These are phyloP conservation scores for Tolypocladium endophyticum DNA, from an alignment of 2,329 filamentous ascomycete species.

Conservation along the genomic window DNA sequence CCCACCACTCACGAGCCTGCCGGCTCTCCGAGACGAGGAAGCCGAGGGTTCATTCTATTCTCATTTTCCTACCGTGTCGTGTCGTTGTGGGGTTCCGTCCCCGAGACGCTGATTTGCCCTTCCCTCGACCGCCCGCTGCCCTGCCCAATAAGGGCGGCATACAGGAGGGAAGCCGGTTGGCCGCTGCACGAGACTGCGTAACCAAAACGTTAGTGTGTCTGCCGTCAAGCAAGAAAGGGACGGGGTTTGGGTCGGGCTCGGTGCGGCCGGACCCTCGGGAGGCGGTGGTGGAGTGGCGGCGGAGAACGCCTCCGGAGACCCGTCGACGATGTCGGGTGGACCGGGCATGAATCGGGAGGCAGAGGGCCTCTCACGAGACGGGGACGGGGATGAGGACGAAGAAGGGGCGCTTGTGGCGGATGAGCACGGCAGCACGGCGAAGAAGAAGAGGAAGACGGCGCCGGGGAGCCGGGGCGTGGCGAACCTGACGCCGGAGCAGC, in stretches of 20 bases:
- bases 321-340: background rate
- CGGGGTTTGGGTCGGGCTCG: background rate
- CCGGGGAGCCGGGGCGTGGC: conserved; percentile 40
- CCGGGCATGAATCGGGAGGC: background rate
- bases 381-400: background rate
- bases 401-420: conserved; percentile 1
- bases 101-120: background rate
- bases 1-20: background rate
- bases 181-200: background rate
- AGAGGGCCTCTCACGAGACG: background rate
- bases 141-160: background rate
- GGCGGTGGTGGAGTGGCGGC: background rate
- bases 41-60: background rate
- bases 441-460: conserved; percentile 36
- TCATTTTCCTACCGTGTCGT: background rate
- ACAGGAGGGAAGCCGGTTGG: background rate
- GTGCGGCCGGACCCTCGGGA: background rate
- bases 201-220: background rate
- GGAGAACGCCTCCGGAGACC: background rate
- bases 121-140: background rate
- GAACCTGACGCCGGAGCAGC: conserved; percentile 62
- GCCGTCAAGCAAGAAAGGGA: background rate
- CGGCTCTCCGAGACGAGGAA: background rate
- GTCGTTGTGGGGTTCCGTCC: background rate
- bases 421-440: conserved; percentile 14